Evolutionary conservation across 352 stramenopile species (phyloP).

Genomic region (Discostella stelligera): DNA sequence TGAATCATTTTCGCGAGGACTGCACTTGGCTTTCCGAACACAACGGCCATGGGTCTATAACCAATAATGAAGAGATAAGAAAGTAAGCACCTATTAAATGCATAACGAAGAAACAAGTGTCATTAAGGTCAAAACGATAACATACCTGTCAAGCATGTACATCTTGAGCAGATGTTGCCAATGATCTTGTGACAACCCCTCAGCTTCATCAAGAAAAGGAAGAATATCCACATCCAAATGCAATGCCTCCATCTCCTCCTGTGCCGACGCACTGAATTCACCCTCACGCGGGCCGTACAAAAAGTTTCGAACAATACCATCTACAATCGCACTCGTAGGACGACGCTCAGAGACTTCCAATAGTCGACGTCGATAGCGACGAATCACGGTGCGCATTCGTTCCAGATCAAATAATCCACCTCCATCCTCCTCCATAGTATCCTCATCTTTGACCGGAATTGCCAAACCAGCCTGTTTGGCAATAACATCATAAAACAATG

Average conservation of each 20-base stretch:
- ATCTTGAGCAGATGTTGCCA: slow-evolving; percentile 39
- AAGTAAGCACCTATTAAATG: too few species aligned
- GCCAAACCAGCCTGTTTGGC: slow-evolving; percentile 25
- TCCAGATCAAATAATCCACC: slow-evolving; percentile 35
- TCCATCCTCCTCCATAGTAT: slow-evolving; percentile 13
- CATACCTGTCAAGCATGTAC: slow-evolving; percentile 38
- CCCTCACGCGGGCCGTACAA: slow-evolving; percentile 39
- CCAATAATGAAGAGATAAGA: background rate
- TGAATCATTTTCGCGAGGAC: slow-evolving; percentile 27
- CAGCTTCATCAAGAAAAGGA: slow-evolving; percentile 40
- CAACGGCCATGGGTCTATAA: slow-evolving; percentile 38
- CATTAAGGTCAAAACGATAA: background rate
- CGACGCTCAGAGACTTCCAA: slow-evolving; percentile 32
- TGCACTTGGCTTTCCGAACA: slow-evolving; percentile 41
- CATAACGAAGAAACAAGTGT: background rate
- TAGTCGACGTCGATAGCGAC: slow-evolving; percentile 31
- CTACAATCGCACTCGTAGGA: slow-evolving; percentile 34
- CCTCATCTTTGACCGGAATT: background rate
- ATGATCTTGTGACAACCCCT: slow-evolving; percentile 36
- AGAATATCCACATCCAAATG: slow-evolving; percentile 40
- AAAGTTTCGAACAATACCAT: slow-evolving; percentile 49
- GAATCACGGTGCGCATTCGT: slow-evolving; percentile 48
- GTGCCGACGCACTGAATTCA: slow-evolving; percentile 7
- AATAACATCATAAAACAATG: slow-evolving; percentile 38
- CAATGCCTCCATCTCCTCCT: slow-evolving; percentile 36